Evolutionary conservation across 495 filamentous ascomycete species (phyloP).

Genomic region (Penicillium waksmanii): DNA sequence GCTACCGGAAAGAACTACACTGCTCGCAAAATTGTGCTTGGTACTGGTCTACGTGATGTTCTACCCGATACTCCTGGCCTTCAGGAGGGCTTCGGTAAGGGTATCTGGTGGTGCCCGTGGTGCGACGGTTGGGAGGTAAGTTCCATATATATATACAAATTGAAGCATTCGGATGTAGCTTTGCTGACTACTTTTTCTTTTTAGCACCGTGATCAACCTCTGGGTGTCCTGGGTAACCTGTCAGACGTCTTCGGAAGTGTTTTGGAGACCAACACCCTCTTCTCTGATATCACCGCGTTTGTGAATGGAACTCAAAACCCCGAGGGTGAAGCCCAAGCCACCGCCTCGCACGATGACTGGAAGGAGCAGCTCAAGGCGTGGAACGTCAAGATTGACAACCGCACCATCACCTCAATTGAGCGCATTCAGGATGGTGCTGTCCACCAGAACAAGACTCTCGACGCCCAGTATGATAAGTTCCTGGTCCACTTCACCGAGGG

Average conservation of each 20-base stretch:
- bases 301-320: constrained; percentile 59
- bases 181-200: background rate
- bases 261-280: constrained; percentile 53
- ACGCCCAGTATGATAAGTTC: constrained; percentile 54
- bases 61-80: constrained; percentile 57
- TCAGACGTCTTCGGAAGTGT: constrained; percentile 46
- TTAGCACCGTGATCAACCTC: constrained; percentile 54
- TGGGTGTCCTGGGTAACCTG: constrained; percentile 53
- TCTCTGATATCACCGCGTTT: constrained; percentile 48
- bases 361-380: constrained; percentile 48
- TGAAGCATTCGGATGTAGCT: too few relatives aligned
- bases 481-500: constrained; percentile 56
- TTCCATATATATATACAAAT: background rate
- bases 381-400: constrained; percentile 57
- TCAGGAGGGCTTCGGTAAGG: constrained; percentile 55
- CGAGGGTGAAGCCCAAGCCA: constrained; percentile 38
- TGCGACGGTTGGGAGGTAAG: constrained; percentile 58
- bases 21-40: constrained; percentile 57
- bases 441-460: constrained; percentile 35
- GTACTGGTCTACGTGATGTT: constrained; percentile 57
- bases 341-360: constrained; percentile 47
- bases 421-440: constrained; percentile 48
- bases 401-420: constrained; percentile 50
- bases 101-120: constrained; percentile 66
- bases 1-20: constrained; percentile 38